A percentile compares a stretch with the other conserved stretches of the same genome.
Conservation (phyloP, 208 protist species). For the Trypanosoma brucei region DNA sequence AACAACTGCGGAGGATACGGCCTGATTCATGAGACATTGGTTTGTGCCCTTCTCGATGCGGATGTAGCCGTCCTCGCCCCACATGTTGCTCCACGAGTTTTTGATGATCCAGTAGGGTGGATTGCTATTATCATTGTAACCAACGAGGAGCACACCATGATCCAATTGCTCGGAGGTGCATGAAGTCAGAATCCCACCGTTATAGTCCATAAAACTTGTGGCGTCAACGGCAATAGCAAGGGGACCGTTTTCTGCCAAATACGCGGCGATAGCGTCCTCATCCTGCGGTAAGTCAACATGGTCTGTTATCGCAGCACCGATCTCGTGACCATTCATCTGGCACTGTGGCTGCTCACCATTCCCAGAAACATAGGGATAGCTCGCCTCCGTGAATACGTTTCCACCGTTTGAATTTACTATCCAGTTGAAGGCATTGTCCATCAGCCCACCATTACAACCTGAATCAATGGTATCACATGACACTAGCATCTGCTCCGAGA, state of each 20-base stretch:
- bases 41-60: conserved; percentile 76
- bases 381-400: conserved; percentile 56
- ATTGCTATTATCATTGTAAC: conserved; percentile 62
- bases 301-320: conserved; percentile 68
- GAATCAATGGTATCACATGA: conserved; percentile 81
- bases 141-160: conserved; percentile 89
- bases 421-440: conserved; percentile 76
- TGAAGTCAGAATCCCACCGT: conserved; percentile 67
- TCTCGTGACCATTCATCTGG: conserved; percentile 28
- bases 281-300: conserved; percentile 63
- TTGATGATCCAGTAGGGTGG: conserved; percentile 88
- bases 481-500: conserved; percentile 94
- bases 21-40: conserved; percentile 74
- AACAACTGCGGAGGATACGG: conserved; percentile 43
- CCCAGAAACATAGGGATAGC: conserved; percentile 79
- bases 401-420: conserved; percentile 57
- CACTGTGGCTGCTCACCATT: conserved; percentile 31
- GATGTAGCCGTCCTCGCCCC: conserved; percentile 90
- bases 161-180: conserved; percentile 67
- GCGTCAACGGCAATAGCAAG: conserved; percentile 92
- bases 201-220: conserved; percentile 69
- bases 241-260: conserved; percentile 72
- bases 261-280: conserved; percentile 73
- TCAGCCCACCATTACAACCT: conserved; percentile 89
- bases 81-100: conserved; percentile 87